Evolutionary conservation across 306 rosid genomes (phyloP), one percentile per base, ranked within the genome.

Genomic region (Acacia acuminata): DNA sequence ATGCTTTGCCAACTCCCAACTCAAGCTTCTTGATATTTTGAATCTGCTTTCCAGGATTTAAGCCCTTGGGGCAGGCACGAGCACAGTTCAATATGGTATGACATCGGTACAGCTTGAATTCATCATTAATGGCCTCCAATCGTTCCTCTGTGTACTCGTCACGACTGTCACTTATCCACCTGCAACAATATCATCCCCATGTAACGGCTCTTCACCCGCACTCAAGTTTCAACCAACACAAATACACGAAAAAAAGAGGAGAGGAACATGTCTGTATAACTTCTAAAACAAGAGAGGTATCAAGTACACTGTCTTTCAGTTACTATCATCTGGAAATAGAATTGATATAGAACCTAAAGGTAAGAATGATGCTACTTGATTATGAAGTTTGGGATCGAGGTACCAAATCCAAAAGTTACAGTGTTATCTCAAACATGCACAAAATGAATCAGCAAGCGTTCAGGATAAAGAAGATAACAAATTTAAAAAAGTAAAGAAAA

Each of bases 41-140:
- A 27, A 63, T 63, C 27, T 63, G 68, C 68, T 63, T 63, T 63
- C 68, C 68, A 11, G 68, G 68, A 25, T 25, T 63, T 38, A 63
- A 63, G 17, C 68, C 68, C 68, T 63, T 25, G 27, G 38, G 68
- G 68, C 38, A 63, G 10, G 68, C 40, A 27, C 68, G 68, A 63
- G 68, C 38, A 27, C 68, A 63, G 68, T 25, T 63, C 38, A 63
- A 25, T 63, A 63, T 63, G 68, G 68, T 63, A 63, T 63, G 68
- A 13, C 68, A 63, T 11, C 68, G 68, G 38, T 63, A 63, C 38
- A 63, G 19, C 68, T 63, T 63, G 68, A 27, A 63, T 27, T 63
- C 68, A 63, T 63, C 68, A 13, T 63, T 25, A 27, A 63, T 25
- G 3, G 68, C 68, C 19, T 63, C 68, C 68, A 63, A 27, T 30